Percentiles rank a stretch among this genome's conserved stretches.
These are phyloP conservation scores for Bryoerythrophyllum caledonicum DNA, from an alignment of 225 moss, liverwort and hornwort species.

Conservation along the genomic window DNA sequence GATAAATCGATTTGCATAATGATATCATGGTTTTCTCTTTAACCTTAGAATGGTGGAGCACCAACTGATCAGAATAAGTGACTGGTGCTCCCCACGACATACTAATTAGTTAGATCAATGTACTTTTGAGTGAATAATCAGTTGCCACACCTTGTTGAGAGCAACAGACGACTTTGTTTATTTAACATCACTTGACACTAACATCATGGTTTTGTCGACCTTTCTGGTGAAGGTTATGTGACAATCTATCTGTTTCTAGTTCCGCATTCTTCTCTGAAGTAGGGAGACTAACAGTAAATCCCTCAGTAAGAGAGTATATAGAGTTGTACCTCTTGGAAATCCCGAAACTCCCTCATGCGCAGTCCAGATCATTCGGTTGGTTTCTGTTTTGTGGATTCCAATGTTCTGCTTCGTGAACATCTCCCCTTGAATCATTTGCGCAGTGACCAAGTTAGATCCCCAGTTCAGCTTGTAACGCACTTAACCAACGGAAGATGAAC, in stretches of 20 bases:
- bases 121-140: neutral
- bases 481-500: neutral
- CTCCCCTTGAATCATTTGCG: too few species aligned
- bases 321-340: neutral
- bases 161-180: neutral
- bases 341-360: neutral
- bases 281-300: neutral
- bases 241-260: neutral
- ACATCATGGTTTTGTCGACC: constrained; percentile 1
- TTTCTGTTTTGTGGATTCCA: neutral
- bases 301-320: too few species aligned
- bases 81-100: constrained; percentile 18
- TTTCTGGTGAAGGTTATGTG: neutral
- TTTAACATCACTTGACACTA: constrained; percentile 6
- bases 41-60: constrained; percentile 13
- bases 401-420: neutral
- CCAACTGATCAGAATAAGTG: neutral
- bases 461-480: too few species aligned
- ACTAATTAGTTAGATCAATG: neutral
- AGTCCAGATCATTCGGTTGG: neutral
- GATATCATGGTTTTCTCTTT: neutral
- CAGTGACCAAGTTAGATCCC: too few species aligned
- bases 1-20: constrained; percentile 13
- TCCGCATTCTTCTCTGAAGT: neutral
- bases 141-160: neutral